Conservation (phyloP, 1,139 yeast genomes). For the Protomyces inouyei region DNA sequence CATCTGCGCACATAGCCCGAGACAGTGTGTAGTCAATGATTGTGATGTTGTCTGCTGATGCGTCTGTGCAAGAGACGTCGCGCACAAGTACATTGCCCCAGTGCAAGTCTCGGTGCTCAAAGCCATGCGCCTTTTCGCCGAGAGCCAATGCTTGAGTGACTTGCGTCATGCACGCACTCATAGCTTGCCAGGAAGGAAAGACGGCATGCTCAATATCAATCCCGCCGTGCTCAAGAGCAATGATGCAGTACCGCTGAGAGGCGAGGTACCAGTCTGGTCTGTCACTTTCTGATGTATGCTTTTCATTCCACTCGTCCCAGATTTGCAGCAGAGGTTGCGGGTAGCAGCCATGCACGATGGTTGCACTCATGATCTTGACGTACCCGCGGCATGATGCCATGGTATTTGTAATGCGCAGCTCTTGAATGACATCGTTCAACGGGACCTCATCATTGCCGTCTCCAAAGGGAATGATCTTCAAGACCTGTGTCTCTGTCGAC, state of each 20-base stretch:
- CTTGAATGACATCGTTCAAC: slow-evolving; percentile 47
- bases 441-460: slow-evolving; percentile 42
- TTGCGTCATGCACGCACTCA: slow-evolving; percentile 51
- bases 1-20: slow-evolving; percentile 41
- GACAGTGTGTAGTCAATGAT: slow-evolving; percentile 57
- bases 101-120: slow-evolving; percentile 66
- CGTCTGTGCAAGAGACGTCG: slow-evolving; percentile 22
- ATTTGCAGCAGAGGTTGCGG: slow-evolving; percentile 43
- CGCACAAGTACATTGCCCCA: slow-evolving; percentile 53
- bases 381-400: slow-evolving; percentile 44
- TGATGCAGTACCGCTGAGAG: slow-evolving; percentile 45
- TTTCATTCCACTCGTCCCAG: slow-evolving; percentile 45
- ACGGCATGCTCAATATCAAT: slow-evolving; percentile 46
- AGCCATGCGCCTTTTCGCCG: slow-evolving; percentile 50
- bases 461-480: slow-evolving; percentile 53
- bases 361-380: slow-evolving; percentile 42
- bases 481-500: slow-evolving; percentile 37
- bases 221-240: slow-evolving; percentile 50
- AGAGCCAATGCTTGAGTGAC: slow-evolving; percentile 47
- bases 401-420: slow-evolving; percentile 45
- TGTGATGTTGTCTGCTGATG: slow-evolving; percentile 40
- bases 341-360: slow-evolving; percentile 48
- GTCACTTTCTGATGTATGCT: slow-evolving; percentile 39
- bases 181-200: slow-evolving; percentile 50
- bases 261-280: slow-evolving; percentile 40